phyloP scores from a whole-genome alignment of 139 green algal genomes.

The Chlamydomonas incerta region DNA sequence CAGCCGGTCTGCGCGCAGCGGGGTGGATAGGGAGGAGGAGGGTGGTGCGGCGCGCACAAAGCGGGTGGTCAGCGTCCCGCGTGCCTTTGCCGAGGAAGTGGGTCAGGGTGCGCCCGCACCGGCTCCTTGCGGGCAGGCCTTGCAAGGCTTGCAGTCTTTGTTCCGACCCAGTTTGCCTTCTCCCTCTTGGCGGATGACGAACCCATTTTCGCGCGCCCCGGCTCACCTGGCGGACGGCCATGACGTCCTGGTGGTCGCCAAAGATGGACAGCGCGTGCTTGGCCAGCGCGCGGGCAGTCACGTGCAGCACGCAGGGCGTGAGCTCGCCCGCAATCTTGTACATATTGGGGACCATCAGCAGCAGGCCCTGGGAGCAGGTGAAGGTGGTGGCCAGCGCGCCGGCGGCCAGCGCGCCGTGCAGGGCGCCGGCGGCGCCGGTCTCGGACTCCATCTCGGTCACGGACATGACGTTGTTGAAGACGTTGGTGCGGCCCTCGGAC shows the following conservation, averaged over 20 bases:
- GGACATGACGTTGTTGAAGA: slow-evolving; percentile 66
- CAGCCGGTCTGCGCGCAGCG: slow-evolving; percentile 58
- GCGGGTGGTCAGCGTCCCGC: too few species aligned
- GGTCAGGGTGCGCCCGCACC: too few species aligned
- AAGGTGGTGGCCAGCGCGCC: slow-evolving; percentile 70
- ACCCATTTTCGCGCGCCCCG: too few species aligned
- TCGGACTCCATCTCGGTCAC: slow-evolving; percentile 73
- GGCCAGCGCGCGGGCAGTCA: slow-evolving; percentile 64
- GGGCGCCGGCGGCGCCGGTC: slow-evolving; percentile 62
- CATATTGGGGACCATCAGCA: slow-evolving; percentile 77
- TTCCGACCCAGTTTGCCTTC: too few species aligned
- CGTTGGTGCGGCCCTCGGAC: slow-evolving; percentile 57
- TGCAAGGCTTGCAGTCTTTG: too few species aligned
- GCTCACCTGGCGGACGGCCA: slow-evolving; percentile 55
- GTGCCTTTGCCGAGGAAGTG: too few species aligned
- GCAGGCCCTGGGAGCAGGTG: slow-evolving; percentile 73
- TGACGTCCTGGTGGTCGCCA: slow-evolving; percentile 73
- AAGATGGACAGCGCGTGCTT: slow-evolving; percentile 72
- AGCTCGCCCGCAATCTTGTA: slow-evolving; percentile 77
- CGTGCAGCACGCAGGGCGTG: slow-evolving; percentile 70
- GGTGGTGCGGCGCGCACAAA: too few species aligned
- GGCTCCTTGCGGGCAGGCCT: too few species aligned
- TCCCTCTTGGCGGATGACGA: too few species aligned
- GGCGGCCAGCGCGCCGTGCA: slow-evolving; percentile 70
- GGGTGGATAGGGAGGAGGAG: not conserved